Evolutionary conservation across 179 eudicot genomes (phyloP).

Genomic region (Camellia oleifera): DNA sequence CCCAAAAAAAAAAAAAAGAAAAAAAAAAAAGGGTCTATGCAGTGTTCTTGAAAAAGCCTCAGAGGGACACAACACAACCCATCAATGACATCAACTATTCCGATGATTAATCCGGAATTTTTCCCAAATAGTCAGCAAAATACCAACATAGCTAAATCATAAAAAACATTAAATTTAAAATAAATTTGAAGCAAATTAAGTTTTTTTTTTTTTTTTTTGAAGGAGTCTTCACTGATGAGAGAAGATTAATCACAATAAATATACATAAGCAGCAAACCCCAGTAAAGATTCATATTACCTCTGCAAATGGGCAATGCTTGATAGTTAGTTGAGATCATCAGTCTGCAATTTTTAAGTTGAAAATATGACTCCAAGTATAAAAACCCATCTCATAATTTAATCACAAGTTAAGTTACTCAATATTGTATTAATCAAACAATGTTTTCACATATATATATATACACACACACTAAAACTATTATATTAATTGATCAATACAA

Average conservation of each 20-base stretch:
- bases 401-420: neutral
- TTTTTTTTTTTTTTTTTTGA: no score
- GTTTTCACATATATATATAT: neutral
- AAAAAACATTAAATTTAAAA: neutral
- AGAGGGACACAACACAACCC: conserved; percentile 58
- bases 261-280: no score
- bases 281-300: conserved; percentile 42
- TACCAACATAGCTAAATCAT: conserved; percentile 85
- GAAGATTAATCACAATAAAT: no score
- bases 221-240: no score
- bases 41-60: conserved; percentile 34
- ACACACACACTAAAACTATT: no score
- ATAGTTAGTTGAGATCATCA: conserved; percentile 44
- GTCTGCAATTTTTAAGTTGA: conserved; percentile 39
- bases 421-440: neutral
- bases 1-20: no score
- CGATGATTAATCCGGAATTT: conserved; percentile 59
- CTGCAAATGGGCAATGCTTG: conserved; percentile 70
- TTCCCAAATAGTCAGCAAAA: conserved; percentile 91
- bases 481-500: neutral
- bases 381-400: neutral
- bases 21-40: neutral
- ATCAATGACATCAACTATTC: conserved; percentile 67
- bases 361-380: neutral
- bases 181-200: neutral